Evolutionary conservation across 2,329 filamentous ascomycete genomes (phyloP), one percentile per base, ranked within the genome.

Genomic region (Alternaria burnsii): DNA sequence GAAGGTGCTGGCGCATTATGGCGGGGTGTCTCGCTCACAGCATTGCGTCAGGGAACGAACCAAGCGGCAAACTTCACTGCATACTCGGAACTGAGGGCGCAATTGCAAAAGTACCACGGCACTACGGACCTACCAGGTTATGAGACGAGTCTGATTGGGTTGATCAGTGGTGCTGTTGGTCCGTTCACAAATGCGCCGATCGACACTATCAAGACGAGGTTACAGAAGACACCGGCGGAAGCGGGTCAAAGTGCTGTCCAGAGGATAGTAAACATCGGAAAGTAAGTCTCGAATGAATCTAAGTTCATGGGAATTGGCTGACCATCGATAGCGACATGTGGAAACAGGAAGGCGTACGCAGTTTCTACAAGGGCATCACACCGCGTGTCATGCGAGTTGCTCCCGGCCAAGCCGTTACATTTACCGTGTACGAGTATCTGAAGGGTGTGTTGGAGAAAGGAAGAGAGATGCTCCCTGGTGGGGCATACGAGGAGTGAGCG

Each of bases 291-390:
- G n/a, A 41, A 30, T 6, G 46, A 16, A 40, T 11, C 7, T 3
- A 9, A 16, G 12, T 5, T 12, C 12, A 24, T 32, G 26, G 40
- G 34, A 38, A 5, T 11, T 7, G 38, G 22, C 67, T 73, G 38
- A 72, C 50, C n/a, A 18, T 3, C 26, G 2, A 38, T 52, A 80
- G 76, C 51, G 78, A 82, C 42, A 84, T 85, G 82, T 83, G 82
- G 80, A 92, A 91, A 74, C 92, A 97, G 82, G 95, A 99, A 82
- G 95, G 95, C 36, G 85, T 94, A 70, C 89, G 93, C 72, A 95
- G 95, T 48, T 99, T 99, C 82, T 99, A 97, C 85, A 98, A 98
- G 86, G 95, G 95, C 73, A 99, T 99, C 81, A 99, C 95, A 47
- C 95, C 95, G 7, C 88, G 95, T 72, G 91, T 99, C 70, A 98